Evolutionary conservation across 2,329 filamentous ascomycete genomes (phyloP).

Genomic region (Penicillium sp.): DNA sequence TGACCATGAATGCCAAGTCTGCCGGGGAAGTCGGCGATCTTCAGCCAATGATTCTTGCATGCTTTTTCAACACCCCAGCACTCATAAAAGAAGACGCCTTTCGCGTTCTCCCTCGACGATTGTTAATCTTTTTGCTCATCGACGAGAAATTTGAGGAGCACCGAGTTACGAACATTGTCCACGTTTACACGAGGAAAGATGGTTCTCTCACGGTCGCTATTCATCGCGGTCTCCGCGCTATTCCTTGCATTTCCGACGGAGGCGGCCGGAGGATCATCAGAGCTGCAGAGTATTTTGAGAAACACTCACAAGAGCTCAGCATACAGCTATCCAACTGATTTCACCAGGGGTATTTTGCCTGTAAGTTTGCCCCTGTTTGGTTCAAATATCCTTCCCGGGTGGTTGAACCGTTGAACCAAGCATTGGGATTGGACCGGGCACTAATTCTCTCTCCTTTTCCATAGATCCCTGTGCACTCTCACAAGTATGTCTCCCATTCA

Average conservation of each 20-base stretch:
- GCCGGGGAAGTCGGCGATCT: slow-evolving; percentile 5
- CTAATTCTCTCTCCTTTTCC: slow-evolving; percentile 9
- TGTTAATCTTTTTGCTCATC: background rate
- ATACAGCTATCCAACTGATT: slow-evolving; percentile 65
- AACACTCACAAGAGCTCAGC: slow-evolving; percentile 58
- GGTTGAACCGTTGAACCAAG: background rate
- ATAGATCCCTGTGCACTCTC: slow-evolving; percentile 48
- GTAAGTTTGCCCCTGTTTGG: slow-evolving; percentile 40
- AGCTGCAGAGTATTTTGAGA: slow-evolving; percentile 60
- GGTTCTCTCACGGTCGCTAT: slow-evolving; percentile 19
- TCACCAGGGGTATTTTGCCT: slow-evolving; percentile 64
- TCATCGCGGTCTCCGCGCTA: slow-evolving; percentile 28
- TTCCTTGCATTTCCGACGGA: slow-evolving; percentile 30
- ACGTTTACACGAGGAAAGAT: slow-evolving; percentile 6
- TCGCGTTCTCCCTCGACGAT: background rate
- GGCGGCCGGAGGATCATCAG: slow-evolving; percentile 44
- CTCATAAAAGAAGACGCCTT: background rate
- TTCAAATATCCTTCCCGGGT: background rate
- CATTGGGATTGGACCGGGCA: background rate
- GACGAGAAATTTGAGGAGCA: background rate
- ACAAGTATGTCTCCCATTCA: slow-evolving; percentile 38
- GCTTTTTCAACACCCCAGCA: slow-evolving; percentile 12
- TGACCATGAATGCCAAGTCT: slow-evolving; percentile 15
- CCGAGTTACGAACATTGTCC: background rate
- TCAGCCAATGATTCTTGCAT: slow-evolving; percentile 20